These are phyloP conservation scores for Zygosaccharomyces bisporus DNA, from an alignment of 805 yeast species.

Conservation along the genomic window DNA sequence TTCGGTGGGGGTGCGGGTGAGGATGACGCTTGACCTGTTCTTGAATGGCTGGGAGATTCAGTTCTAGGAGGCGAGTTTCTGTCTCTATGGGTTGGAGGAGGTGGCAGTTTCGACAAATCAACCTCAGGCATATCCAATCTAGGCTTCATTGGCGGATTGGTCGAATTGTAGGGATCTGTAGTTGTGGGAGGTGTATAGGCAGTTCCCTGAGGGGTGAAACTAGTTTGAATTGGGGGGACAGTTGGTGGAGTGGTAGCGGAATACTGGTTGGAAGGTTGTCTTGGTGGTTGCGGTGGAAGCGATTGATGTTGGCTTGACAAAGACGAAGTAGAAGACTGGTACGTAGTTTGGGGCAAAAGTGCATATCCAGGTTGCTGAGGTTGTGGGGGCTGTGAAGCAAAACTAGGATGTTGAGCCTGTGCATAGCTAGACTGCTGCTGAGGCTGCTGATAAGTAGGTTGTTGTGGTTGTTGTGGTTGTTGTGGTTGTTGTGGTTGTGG, in stretches of 20 bases:
- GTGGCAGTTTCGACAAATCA: conserved; percentile 23
- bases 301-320: conserved; percentile 11
- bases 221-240: conserved; percentile 7
- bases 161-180: conserved; percentile 6
- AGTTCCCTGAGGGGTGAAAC: conserved; percentile 3
- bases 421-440: conserved; percentile 11
- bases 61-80: conserved; percentile 14
- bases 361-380: conserved; percentile 8
- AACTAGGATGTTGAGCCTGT: conserved; percentile 15
- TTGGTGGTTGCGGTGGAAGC: conserved; percentile 11
- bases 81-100: conserved; percentile 34
- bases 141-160: not conserved
- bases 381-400: conserved; percentile 15
- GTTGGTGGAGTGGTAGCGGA: not conserved
- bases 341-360: not conserved
- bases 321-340: not conserved
- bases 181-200: conserved; percentile 7
- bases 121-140: conserved; percentile 12
- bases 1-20: not conserved
- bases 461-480: conserved; percentile 9
- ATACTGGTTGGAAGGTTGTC: not conserved
- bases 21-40: not conserved
- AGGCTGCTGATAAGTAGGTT: conserved; percentile 2
- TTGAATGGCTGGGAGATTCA: not conserved
- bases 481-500: conserved; percentile 14